Evolutionary conservation across 805 yeast species (phyloP).

Genomic region (Pichia cabralensis): DNA sequence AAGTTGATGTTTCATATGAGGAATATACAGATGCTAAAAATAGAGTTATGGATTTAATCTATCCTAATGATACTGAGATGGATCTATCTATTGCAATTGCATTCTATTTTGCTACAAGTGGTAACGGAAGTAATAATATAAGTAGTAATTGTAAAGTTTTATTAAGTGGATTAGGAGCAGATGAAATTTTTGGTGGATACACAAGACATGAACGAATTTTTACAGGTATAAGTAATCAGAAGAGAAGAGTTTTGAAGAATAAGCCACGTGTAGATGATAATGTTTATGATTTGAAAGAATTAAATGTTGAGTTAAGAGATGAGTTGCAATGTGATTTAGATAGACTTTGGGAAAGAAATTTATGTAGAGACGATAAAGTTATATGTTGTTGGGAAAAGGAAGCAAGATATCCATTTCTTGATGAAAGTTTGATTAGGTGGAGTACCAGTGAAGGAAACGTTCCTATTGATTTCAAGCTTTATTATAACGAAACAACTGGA

Average conservation of each 20-base stretch:
- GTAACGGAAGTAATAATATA: slow-evolving; percentile 28
- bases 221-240: slow-evolving; percentile 22
- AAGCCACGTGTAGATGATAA: slow-evolving; percentile 14
- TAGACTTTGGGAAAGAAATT: slow-evolving; percentile 66
- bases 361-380: slow-evolving; percentile 89
- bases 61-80: slow-evolving; percentile 86
- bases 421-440: slow-evolving; percentile 44
- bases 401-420: slow-evolving; percentile 78
- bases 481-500: slow-evolving; percentile 27
- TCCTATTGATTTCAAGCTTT: slow-evolving; percentile 38
- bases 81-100: slow-evolving; percentile 93
- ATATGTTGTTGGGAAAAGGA: slow-evolving; percentile 84
- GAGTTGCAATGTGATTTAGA: slow-evolving; percentile 66
- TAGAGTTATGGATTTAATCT: slow-evolving; percentile 56
- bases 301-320: slow-evolving; percentile 34
- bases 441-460: slow-evolving; percentile 30
- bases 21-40: slow-evolving; percentile 44
- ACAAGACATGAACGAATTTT: slow-evolving; percentile 63
- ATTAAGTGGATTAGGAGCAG: slow-evolving; percentile 93
- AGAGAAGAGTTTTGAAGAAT: slow-evolving; percentile 13
- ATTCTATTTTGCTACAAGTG: slow-evolving; percentile 79
- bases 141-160: slow-evolving; percentile 55
- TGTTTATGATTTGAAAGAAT: slow-evolving; percentile 9
- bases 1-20: slow-evolving; percentile 64
- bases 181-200: slow-evolving; percentile 93